Evolutionary conservation across 768 basidiomycete genomes (phyloP), one percentile per base, ranked within the genome.

Genomic region (Podaxis sp.): DNA sequence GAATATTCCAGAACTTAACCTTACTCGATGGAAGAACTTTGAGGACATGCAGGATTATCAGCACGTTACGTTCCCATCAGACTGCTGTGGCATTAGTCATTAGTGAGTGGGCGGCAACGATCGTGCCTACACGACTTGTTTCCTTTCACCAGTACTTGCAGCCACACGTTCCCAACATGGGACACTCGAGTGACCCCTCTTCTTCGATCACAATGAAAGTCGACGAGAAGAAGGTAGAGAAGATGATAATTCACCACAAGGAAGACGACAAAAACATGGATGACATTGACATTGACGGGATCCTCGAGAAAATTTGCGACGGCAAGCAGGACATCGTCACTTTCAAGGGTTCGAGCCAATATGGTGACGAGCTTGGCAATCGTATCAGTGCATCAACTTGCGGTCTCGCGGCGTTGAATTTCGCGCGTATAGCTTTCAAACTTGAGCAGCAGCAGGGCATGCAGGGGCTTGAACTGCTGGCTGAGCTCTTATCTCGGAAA

Each of bases 341-440:
- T 1, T 78, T 81, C 64, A 71, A 68, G 4, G 83, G 86, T 17
- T 79, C 83, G 12, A 83, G 87, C 50, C 88, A 89, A 65, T 89
- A 88, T 63, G 65, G 60, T 1, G 73, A 72, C n/a, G 76, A 78
- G 11, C 76, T 62, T 4, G 61, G 61, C 13, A 56, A 38, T 17
- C 61, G 80, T 4, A 71, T 72, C 33, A 83, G 72, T 38, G 65
- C 66, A 56, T 71, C 88, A 46, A 80, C 87, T 2, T 90, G 88
- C 64, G 89, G 89, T 17, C 77, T 90, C 26, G 88, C 88, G 24
- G 83, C 85, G 1, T 72, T 89, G 68, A 89, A 89, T 68, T 88
- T 86, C 64, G 85, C 82, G 11, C 77, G 86, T 57, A 66, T 85
- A 6, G 75, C 80, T 8, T 70, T 65, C 63, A 64, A 22, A 37